phyloP scores from a whole-genome alignment of 192 early-diverging fungal species.

The Mortierella claussenii region DNA sequence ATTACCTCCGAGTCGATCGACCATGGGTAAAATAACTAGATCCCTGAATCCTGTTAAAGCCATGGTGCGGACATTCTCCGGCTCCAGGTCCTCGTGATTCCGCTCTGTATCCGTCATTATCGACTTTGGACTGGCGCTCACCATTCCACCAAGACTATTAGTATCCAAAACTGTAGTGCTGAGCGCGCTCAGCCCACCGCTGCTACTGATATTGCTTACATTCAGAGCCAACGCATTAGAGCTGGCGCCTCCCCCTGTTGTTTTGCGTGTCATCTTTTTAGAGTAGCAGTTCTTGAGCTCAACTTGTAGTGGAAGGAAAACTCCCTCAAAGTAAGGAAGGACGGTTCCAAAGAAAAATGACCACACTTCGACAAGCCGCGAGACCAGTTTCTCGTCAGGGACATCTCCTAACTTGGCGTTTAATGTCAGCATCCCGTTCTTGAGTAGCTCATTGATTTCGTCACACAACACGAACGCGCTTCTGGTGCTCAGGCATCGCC shows the following conservation, averaged over 20 bases:
- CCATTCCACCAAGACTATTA: neutral
- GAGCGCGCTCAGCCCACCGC: conserved; percentile 3
- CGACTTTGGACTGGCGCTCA: conserved; percentile 23
- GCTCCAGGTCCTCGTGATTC: conserved; percentile 49
- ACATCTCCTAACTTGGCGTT: conserved; percentile 74
- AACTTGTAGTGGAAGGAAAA: conserved; percentile 79
- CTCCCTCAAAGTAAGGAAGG: conserved; percentile 87
- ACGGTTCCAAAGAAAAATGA: conserved; percentile 84
- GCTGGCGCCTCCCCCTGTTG: conserved; percentile 2
- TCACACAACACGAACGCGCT: conserved; percentile 53
- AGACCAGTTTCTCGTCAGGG: conserved; percentile 71
- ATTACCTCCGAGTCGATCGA: conserved; percentile 71
- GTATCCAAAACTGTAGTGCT: conserved; percentile 7
- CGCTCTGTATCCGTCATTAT: conserved; percentile 17
- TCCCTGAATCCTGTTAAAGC: conserved; percentile 74
- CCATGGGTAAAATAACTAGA: conserved; percentile 70
- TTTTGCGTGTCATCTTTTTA: conserved; percentile 26
- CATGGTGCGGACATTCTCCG: conserved; percentile 69
- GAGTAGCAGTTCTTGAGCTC: conserved; percentile 29
- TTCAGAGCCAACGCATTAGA: conserved; percentile 5
- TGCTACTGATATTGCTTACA: neutral
- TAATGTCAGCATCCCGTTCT: conserved; percentile 72
- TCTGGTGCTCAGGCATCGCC: conserved; percentile 57
- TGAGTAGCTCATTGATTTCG: conserved; percentile 68
- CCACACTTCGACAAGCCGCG: conserved; percentile 81